Conservation (phyloP, 495 filamentous ascomycete species). For the Opeltia flavorubescens region DNA sequence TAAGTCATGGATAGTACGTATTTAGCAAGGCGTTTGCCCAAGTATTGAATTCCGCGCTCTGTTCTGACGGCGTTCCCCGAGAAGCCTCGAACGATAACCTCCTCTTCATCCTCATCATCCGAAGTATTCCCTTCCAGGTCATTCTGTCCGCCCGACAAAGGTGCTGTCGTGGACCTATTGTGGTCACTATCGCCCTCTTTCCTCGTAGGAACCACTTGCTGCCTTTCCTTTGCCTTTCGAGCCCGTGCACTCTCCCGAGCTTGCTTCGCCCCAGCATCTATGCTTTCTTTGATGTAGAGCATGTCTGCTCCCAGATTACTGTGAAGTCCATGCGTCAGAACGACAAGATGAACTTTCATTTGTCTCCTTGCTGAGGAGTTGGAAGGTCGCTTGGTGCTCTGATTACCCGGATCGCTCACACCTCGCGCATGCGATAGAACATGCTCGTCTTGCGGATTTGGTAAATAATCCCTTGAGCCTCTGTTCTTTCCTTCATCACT, state of each 20-base stretch:
- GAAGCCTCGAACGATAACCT: conserved; percentile 90
- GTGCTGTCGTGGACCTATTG: conserved; percentile 6
- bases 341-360: conserved; percentile 78
- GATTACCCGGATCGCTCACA: background rate
- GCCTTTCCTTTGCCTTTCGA: conserved; percentile 33
- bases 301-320: conserved; percentile 96
- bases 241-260: conserved; percentile 46
- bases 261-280: conserved; percentile 66
- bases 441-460: conserved; percentile 9
- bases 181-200: background rate
- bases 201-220: conserved; percentile 10
- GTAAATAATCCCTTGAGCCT: conserved; percentile 9
- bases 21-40: conserved; percentile 89
- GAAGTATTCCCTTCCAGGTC: conserved; percentile 20
- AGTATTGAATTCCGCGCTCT: conserved; percentile 88
- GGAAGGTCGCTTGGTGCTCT: background rate
- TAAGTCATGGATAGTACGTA: conserved; percentile 81
- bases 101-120: conserved; percentile 56
- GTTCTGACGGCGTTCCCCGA: conserved; percentile 80
- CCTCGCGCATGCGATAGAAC: background rate
- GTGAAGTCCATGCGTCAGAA: conserved; percentile 88
- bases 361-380: conserved; percentile 16
- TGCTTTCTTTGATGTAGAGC: conserved; percentile 93
- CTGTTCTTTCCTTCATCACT: conserved; percentile 28
- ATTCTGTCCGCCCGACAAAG: conserved; percentile 21